Evolutionary conservation across 805 yeast genomes (phyloP).

Genomic region (Saccharomycopsis microspora): DNA sequence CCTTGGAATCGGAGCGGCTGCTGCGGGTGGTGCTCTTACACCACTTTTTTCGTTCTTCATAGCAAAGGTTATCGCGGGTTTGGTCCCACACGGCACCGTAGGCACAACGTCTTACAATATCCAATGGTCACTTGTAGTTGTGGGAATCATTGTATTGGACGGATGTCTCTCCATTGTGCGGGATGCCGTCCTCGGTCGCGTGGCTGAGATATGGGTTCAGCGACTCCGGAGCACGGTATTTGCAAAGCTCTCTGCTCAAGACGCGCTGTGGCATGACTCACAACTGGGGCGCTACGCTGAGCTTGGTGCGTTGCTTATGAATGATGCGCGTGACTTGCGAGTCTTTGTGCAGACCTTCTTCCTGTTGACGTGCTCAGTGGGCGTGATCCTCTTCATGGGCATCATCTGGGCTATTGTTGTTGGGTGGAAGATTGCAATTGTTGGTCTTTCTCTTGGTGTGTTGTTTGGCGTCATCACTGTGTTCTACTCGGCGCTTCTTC

Average conservation of each 20-base stretch:
- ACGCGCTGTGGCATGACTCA: conserved; percentile 38
- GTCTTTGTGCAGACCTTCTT: conserved; percentile 51
- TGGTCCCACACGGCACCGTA: conserved; percentile 36
- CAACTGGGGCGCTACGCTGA: conserved; percentile 34
- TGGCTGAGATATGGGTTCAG: conserved; percentile 61
- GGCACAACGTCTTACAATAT: conserved; percentile 26
- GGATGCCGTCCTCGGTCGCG: conserved; percentile 36
- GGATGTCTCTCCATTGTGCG: conserved; percentile 46
- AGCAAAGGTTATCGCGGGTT: conserved; percentile 54
- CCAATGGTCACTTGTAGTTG: conserved; percentile 60
- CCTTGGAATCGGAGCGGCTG: conserved; percentile 38
- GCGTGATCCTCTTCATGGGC: conserved; percentile 47
- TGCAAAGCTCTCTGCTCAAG: conserved; percentile 36
- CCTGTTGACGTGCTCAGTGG: conserved; percentile 39
- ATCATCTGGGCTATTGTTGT: conserved; percentile 62
- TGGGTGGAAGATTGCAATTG: conserved; percentile 85
- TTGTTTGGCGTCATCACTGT: conserved; percentile 40
- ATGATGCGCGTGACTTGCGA: conserved; percentile 74
- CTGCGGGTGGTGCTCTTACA: conserved; percentile 52
- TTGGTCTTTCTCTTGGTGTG: conserved; percentile 71
- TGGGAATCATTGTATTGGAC: conserved; percentile 51
- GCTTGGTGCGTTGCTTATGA: conserved; percentile 57
- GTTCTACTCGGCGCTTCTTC: conserved; percentile 39
- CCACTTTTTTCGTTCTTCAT: conserved; percentile 76
- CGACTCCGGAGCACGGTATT: conserved; percentile 40